phyloP scores from a whole-genome alignment of 2,329 filamentous ascomycete genomes.

The Pseudogymnoascus sp. region DNA sequence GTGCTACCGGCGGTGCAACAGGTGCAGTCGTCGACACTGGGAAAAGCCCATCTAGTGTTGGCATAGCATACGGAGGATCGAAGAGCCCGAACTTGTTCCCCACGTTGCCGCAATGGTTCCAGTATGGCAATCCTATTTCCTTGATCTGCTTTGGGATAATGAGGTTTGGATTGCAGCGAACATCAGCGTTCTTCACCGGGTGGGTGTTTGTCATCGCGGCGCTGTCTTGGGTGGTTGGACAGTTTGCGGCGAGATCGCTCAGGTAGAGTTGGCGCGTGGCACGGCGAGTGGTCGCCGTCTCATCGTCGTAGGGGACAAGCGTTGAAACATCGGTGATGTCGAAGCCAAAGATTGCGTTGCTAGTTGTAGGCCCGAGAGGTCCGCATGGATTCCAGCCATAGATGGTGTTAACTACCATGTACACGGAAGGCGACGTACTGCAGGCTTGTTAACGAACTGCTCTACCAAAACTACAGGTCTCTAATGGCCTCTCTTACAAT shows the following conservation, averaged over 20 bases:
- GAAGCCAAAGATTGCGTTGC: constrained; percentile 27
- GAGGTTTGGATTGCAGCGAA: constrained; percentile 30
- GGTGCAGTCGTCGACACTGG: neutral
- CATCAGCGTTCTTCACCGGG: constrained; percentile 16
- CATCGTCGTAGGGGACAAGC: constrained; percentile 21
- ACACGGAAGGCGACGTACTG: constrained; percentile 35
- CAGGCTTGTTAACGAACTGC: neutral
- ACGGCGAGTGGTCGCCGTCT: constrained; percentile 13
- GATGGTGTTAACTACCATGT: constrained; percentile 32
- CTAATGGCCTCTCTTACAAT: constrained; percentile 24
- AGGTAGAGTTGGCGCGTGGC: constrained; percentile 29
- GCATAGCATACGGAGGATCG: constrained; percentile 34
- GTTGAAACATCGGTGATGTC: constrained; percentile 32
- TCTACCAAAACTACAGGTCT: neutral
- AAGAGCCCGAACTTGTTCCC: constrained; percentile 33
- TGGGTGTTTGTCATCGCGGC: constrained; percentile 26
- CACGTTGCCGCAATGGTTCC: constrained; percentile 31
- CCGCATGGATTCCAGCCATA: constrained; percentile 28
- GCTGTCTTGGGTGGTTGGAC: constrained; percentile 25
- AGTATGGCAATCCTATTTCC: constrained; percentile 15
- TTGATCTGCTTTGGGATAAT: constrained; percentile 27
- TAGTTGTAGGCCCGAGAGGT: constrained; percentile 27
- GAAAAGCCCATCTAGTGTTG: constrained; percentile 23
- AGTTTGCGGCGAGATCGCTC: constrained; percentile 30
- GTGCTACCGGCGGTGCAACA: constrained; percentile 34